Percentiles rank a stretch among this genome's conserved stretches.
Evolutionary conservation across 108 stramenopile genomes (phyloP).

Genomic region (Nitzschia palea): DNA sequence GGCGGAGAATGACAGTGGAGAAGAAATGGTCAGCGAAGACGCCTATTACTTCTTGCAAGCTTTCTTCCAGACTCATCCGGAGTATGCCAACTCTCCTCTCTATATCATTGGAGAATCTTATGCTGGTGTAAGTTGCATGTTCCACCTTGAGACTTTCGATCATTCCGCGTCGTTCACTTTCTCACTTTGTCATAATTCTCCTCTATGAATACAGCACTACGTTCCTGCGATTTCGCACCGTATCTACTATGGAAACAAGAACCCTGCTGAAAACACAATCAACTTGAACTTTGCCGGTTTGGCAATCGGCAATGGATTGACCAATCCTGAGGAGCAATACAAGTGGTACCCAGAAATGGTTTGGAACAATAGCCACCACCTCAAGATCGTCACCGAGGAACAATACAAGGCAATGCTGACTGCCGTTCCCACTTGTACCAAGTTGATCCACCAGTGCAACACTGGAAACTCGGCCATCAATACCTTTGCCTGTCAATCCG

Average conservation of each 20-base stretch:
- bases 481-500: constrained; percentile 75
- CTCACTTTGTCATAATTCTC: background rate
- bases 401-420: constrained; percentile 73
- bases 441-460: constrained; percentile 84
- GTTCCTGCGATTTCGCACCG: constrained; percentile 87
- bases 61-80: constrained; percentile 84
- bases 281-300: constrained; percentile 83
- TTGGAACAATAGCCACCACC: constrained; percentile 87
- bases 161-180: constrained; percentile 1
- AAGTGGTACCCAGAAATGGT: constrained; percentile 92
- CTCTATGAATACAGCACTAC: constrained; percentile 65
- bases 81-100: constrained; percentile 78
- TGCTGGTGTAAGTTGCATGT: constrained; percentile 56
- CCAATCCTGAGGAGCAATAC: constrained; percentile 92
- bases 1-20: constrained; percentile 70
- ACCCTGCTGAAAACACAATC: constrained; percentile 29
- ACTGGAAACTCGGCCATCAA: constrained; percentile 52
- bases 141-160: background rate
- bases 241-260: constrained; percentile 36
- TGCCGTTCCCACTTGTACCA: constrained; percentile 72
- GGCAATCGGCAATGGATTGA: constrained; percentile 95
- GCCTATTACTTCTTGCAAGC: constrained; percentile 93
- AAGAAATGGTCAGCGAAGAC: constrained; percentile 93
- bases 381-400: constrained; percentile 75
- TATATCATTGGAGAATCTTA: constrained; percentile 90